Base-by-base conservation (phyloP, 2,329 filamentous ascomycete genomes). In the Exophiala spinifera region DNA sequence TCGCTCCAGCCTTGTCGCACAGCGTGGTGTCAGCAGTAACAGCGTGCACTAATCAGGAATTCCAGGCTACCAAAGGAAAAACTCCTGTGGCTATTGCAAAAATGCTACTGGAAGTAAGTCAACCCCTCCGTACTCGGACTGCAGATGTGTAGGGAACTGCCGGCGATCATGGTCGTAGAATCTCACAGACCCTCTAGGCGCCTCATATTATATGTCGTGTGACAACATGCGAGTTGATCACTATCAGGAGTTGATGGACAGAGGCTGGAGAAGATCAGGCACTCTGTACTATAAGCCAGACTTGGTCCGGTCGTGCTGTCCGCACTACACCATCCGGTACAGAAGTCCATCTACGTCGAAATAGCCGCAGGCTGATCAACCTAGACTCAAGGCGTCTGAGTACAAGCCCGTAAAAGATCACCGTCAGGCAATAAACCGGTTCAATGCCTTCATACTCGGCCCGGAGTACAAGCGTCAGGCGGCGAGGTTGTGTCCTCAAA, bases 271-370 rank as follows among this genome's bases (percentile, higher is more conserved):
- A 68, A 69, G 76, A 60, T 78, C 76, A 36, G 76, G 76, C 1
- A 73, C 69, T 10, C 66, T 76, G 44, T 77, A 76, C 63, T 78
- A 78, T 63, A 78, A 77, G 62, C 76, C 73, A 60, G 76, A 78
- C 69, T 85, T 89, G 64, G 80, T 80, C 55, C 79, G 84, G 53
- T 88, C 90, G 58, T 99, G 94, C 66, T 99, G 94, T 70, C 91
- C 91, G 42, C 91, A 96, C 67, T 97, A 78, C 61, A 77, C 76
- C 11, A 68, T 78, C 59, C 73, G 75, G 72, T 75, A 55, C 21
- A 60, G 13, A n/a, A 31, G n/a, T 37, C n/a, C 23, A 25, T 45
- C 33, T 21, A 8, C n/a, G 20, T 31, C 4, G 28, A 31, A 31
- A 31, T 5, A 7, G 28, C 28, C 28, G 11, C 11, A 10, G 7